Evolutionary conservation across 768 basidiomycete genomes (phyloP).

Genomic region (Symmetrospora coprosmae): DNA sequence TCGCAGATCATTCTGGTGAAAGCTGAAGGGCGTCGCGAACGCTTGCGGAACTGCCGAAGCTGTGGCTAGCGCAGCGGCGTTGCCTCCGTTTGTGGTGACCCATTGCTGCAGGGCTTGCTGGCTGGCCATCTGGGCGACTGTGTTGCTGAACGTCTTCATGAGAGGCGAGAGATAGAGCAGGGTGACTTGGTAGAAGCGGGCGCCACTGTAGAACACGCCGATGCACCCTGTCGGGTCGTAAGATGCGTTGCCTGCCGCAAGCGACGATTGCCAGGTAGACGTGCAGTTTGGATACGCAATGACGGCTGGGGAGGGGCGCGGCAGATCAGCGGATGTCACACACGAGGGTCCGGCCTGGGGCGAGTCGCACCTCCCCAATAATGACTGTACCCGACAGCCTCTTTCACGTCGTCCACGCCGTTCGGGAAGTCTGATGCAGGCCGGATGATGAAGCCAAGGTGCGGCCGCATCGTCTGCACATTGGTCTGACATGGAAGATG

Average conservation of each 20-base stretch:
- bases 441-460: constrained; percentile 31
- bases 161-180: constrained; percentile 33
- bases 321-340: background rate
- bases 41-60: constrained; percentile 34
- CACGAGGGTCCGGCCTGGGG: too few species aligned
- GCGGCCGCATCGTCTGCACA: constrained; percentile 24
- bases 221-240: constrained; percentile 35
- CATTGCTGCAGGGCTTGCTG: constrained; percentile 28
- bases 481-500: too few species aligned
- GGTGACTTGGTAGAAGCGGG: constrained; percentile 35
- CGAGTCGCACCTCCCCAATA: constrained; percentile 32
- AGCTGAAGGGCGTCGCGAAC: constrained; percentile 34
- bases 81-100: constrained; percentile 28
- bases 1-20: constrained; percentile 30
- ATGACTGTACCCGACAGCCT: constrained; percentile 28
- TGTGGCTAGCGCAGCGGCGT: constrained; percentile 26
- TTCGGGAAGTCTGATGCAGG: constrained; percentile 30
- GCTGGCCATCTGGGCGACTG: constrained; percentile 28
- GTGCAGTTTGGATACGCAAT: constrained; percentile 35
- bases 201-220: constrained; percentile 32
- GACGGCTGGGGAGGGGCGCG: constrained; percentile 24
- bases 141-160: constrained; percentile 26
- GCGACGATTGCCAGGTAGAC: constrained; percentile 31
- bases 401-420: constrained; percentile 28
- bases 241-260: constrained; percentile 31